These are phyloP conservation scores for Spongospora subterranea DNA, from an alignment of 208 protist species.

Conservation along the genomic window DNA sequence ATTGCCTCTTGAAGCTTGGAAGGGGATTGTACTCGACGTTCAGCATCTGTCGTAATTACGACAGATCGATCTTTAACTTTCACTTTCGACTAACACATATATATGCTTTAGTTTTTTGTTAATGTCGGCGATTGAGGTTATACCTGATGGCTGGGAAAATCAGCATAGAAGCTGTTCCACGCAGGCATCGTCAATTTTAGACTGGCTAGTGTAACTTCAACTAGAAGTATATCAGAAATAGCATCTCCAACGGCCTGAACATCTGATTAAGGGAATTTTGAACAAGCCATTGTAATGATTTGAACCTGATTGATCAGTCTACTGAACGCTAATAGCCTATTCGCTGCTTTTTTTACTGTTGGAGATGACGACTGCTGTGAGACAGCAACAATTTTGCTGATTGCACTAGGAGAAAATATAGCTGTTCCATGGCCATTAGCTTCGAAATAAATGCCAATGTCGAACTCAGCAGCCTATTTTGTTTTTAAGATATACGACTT, in stretches of 20 bases:
- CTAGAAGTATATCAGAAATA: slow-evolving; percentile 80
- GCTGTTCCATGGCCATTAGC: slow-evolving; percentile 93
- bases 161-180: slow-evolving; percentile 77
- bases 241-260: slow-evolving; percentile 81
- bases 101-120: neutral
- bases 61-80: slow-evolving; percentile 1
- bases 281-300: neutral
- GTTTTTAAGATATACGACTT: neutral
- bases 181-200: slow-evolving; percentile 71
- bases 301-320: slow-evolving; percentile 77
- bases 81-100: neutral
- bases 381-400: neutral
- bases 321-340: slow-evolving; percentile 63
- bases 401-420: slow-evolving; percentile 74
- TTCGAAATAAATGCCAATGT: slow-evolving; percentile 94
- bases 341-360: slow-evolving; percentile 26
- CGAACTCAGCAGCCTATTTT: slow-evolving; percentile 66
- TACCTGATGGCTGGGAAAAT: slow-evolving; percentile 75
- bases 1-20: slow-evolving; percentile 81
- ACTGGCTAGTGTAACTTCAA: slow-evolving; percentile 76
- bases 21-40: slow-evolving; percentile 76
- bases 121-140: slow-evolving; percentile 63
- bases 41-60: slow-evolving; percentile 76
- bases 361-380: neutral
- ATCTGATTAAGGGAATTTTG: neutral